A percentile compares a stretch with the other conserved stretches of the same genome.
These are phyloP conservation scores for Rhytidhysteron rufulum DNA, from an alignment of 2,329 filamentous ascomycete species.

Conservation along the genomic window DNA sequence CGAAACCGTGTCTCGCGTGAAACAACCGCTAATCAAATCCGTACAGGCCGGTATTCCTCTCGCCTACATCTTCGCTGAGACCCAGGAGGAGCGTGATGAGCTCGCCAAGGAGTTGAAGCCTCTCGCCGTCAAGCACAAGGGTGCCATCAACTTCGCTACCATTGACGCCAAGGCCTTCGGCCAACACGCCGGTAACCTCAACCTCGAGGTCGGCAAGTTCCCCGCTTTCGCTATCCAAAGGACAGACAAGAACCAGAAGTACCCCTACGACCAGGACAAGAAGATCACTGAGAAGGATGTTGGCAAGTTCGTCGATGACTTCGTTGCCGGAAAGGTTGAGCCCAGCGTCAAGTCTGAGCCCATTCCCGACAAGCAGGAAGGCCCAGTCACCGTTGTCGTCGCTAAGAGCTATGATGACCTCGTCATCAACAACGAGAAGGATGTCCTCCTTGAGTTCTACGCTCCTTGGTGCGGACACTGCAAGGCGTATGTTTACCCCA, in stretches of 20 bases:
- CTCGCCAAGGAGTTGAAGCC: slow-evolving; percentile 76
- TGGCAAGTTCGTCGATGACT: slow-evolving; percentile 79
- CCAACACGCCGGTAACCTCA: slow-evolving; percentile 92
- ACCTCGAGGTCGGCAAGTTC: slow-evolving; percentile 93
- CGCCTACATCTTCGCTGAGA: slow-evolving; percentile 97
- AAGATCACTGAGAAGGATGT: slow-evolving; percentile 72
- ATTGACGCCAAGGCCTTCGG: slow-evolving; percentile 94
- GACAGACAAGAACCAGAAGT: slow-evolving; percentile 93
- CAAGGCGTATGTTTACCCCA: slow-evolving; percentile 51
- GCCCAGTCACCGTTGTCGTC: slow-evolving; percentile 81
- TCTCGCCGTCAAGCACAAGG: slow-evolving; percentile 86
- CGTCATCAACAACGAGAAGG: slow-evolving; percentile 90
- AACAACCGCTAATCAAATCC: slow-evolving; percentile 8
- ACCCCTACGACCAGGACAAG: slow-evolving; percentile 82
- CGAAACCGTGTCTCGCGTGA: slow-evolving; percentile 1
- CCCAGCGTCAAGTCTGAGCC: slow-evolving; percentile 98
- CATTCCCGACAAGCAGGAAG: slow-evolving; percentile 89
- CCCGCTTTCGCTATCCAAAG: slow-evolving; percentile 98
- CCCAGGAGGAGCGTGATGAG: slow-evolving; percentile 78
- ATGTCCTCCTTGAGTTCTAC: slow-evolving; percentile 97
- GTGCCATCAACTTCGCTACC: slow-evolving; percentile 94
- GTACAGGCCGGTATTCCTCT: slow-evolving; percentile 75
- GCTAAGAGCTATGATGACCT: slow-evolving; percentile 91
- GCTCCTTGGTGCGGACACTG: slow-evolving; percentile 77
- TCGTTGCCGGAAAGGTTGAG: slow-evolving; percentile 80